Conservation (phyloP, 345 rosid species). For the Cardamine resedifolia region DNA sequence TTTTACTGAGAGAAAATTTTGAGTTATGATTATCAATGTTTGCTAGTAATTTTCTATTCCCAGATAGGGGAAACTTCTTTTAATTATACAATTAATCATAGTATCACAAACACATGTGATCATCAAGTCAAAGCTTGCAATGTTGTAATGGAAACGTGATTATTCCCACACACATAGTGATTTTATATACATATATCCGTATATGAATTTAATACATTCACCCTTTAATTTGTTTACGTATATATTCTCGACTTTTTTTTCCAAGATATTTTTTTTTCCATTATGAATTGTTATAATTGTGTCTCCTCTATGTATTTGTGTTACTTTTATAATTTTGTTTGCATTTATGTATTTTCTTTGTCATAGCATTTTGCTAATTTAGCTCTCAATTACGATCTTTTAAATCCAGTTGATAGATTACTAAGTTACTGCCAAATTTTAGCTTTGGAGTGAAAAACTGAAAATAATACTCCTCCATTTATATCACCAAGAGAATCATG, state of each 20-base stretch:
- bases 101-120: not conserved
- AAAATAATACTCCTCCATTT: too few relatives aligned
- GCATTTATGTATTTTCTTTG: not conserved
- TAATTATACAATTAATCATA: not conserved
- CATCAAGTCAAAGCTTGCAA: not conserved
- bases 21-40: slow-evolving; percentile 2
- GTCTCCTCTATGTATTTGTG: not conserved
- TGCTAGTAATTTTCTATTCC: not conserved
- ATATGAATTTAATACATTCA: not conserved
- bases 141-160: slow-evolving; percentile 7
- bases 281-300: not conserved
- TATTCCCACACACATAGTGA: not conserved
- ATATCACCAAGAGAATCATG: too few relatives aligned
- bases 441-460: not conserved
- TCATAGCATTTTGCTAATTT: not conserved
- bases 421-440: not conserved
- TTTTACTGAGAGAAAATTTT: slow-evolving; percentile 30
- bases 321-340: not conserved
- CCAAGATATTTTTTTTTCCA: not conserved
- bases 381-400: not conserved
- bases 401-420: not conserved
- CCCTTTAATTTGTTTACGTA: slow-evolving; percentile 9
- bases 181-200: not conserved
- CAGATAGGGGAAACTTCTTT: not conserved
- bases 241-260: slow-evolving; percentile 8